Percentiles rank a stretch among this genome's conserved stretches.
These are phyloP conservation scores for Alternaria conjuncta DNA, from an alignment of 2,329 filamentous ascomycete species.

Conservation along the genomic window DNA sequence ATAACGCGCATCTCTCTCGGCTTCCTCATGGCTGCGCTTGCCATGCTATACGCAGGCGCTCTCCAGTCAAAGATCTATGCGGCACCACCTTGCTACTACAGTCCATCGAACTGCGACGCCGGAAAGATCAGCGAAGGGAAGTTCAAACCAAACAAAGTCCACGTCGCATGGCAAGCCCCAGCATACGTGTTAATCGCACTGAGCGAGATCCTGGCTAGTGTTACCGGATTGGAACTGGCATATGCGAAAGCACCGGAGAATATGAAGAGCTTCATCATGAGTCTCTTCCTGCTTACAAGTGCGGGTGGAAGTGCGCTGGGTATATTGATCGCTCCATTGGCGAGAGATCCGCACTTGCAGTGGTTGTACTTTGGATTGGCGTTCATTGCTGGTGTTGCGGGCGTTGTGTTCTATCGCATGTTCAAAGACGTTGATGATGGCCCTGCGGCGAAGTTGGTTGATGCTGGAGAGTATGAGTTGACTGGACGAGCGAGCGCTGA, in stretches of 20 bases:
- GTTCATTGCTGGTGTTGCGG: slow-evolving; percentile 55
- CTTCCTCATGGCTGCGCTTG: slow-evolving; percentile 60
- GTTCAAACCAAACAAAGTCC: slow-evolving; percentile 50
- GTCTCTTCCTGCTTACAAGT: slow-evolving; percentile 67
- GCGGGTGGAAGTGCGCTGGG: slow-evolving; percentile 66
- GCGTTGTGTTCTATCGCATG: slow-evolving; percentile 60
- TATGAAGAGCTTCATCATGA: slow-evolving; percentile 59
- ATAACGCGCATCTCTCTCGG: slow-evolving; percentile 62
- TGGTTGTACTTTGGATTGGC: slow-evolving; percentile 71
- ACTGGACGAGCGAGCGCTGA: neutral
- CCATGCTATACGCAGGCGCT: slow-evolving; percentile 63
- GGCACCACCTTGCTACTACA: slow-evolving; percentile 60
- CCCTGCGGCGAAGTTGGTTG: neutral
- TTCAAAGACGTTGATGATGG: slow-evolving; percentile 43
- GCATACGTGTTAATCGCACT: slow-evolving; percentile 56
- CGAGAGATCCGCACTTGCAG: slow-evolving; percentile 68
- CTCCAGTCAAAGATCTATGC: slow-evolving; percentile 64
- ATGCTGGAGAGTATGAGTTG: slow-evolving; percentile 25
- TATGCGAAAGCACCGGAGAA: slow-evolving; percentile 55
- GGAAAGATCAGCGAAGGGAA: slow-evolving; percentile 37
- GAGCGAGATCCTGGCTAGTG: slow-evolving; percentile 55
- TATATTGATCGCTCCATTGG: slow-evolving; percentile 65
- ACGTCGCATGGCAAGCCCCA: slow-evolving; percentile 54
- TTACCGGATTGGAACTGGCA: slow-evolving; percentile 57
- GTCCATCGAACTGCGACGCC: slow-evolving; percentile 48